phyloP scores from a whole-genome alignment of 2,329 filamentous ascomycete species.

The Calonectria crousiana region DNA sequence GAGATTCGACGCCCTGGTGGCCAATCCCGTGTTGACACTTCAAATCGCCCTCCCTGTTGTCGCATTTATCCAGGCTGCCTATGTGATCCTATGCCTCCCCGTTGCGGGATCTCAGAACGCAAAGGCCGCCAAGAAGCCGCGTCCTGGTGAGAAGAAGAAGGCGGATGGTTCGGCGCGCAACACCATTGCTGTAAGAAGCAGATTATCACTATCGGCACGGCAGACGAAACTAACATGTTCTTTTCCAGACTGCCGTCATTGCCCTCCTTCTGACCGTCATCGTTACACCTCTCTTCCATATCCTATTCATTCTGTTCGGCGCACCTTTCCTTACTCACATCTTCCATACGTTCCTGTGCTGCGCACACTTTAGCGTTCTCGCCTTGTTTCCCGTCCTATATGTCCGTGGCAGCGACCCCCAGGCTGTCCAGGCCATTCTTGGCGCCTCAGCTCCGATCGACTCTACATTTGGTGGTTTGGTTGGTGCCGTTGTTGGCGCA shows the following conservation, averaged over 20 bases:
- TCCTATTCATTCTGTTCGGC: slow-evolving; percentile 86
- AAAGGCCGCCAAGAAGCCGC: slow-evolving; percentile 61
- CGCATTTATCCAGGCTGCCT: slow-evolving; percentile 72
- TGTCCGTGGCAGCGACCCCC: slow-evolving; percentile 80
- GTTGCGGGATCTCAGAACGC: slow-evolving; percentile 62
- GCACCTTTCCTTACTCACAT: slow-evolving; percentile 88
- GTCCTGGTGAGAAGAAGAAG: slow-evolving; percentile 68
- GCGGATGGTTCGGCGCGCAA: slow-evolving; percentile 57
- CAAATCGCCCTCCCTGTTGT: slow-evolving; percentile 71
- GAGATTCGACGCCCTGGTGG: slow-evolving; percentile 76
- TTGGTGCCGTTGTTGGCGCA: slow-evolving; percentile 84
- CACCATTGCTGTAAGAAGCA: slow-evolving; percentile 58
- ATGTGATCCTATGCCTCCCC: slow-evolving; percentile 74
- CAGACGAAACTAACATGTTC: slow-evolving; percentile 31
- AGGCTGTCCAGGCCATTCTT: slow-evolving; percentile 78
- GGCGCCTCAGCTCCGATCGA: slow-evolving; percentile 80
- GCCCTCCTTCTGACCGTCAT: slow-evolving; percentile 73
- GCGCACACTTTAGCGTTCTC: slow-evolving; percentile 84
- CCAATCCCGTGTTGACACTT: slow-evolving; percentile 76
- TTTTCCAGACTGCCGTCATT: slow-evolving; percentile 57
- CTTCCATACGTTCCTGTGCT: slow-evolving; percentile 81
- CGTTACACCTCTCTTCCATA: slow-evolving; percentile 72
- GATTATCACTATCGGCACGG: background rate
- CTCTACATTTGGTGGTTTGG: slow-evolving; percentile 83
- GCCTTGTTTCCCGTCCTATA: slow-evolving; percentile 86